phyloP scores from a whole-genome alignment of 176 grass and related monocot species.

The Phyllostachys edulis region DNA sequence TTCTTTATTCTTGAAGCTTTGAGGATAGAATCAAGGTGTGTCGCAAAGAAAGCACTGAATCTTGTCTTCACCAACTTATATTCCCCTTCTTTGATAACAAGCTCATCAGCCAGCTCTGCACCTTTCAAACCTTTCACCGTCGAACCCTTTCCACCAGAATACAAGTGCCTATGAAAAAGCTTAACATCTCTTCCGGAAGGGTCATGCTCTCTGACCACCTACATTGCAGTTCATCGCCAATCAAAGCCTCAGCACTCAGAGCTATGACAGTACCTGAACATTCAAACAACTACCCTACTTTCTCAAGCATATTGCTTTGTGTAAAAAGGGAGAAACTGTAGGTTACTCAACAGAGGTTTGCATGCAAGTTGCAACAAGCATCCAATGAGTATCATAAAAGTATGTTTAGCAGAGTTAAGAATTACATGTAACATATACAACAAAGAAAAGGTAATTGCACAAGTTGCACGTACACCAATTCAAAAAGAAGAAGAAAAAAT shows the following conservation, averaged over 20 bases:
- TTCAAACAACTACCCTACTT: background rate
- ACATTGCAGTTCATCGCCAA: background rate
- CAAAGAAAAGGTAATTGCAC: background rate
- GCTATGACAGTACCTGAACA: no score
- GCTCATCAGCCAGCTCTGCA: conserved; percentile 70
- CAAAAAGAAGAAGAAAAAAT: background rate
- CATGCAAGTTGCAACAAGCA: background rate
- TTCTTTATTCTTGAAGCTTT: conserved; percentile 69
- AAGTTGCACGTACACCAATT: background rate
- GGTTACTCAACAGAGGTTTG: background rate
- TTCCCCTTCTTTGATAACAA: conserved; percentile 71
- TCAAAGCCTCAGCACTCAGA: no score
- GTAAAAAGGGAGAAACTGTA: background rate
- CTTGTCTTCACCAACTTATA: conserved; percentile 92
- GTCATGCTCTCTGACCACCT: conserved; percentile 27
- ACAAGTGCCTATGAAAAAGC: conserved; percentile 67
- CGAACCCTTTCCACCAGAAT: conserved; percentile 73
- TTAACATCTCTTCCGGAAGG: conserved; percentile 82
- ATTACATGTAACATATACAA: background rate
- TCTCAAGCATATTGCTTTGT: background rate
- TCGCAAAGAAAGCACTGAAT: conserved; percentile 90
- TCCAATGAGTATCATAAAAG: background rate
- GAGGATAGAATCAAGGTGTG: conserved; percentile 76
- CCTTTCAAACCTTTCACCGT: conserved; percentile 68
- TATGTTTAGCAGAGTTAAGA: background rate